phyloP scores from a whole-genome alignment of 2,329 filamentous ascomycete species.

The Metarhizium anisopliae region DNA sequence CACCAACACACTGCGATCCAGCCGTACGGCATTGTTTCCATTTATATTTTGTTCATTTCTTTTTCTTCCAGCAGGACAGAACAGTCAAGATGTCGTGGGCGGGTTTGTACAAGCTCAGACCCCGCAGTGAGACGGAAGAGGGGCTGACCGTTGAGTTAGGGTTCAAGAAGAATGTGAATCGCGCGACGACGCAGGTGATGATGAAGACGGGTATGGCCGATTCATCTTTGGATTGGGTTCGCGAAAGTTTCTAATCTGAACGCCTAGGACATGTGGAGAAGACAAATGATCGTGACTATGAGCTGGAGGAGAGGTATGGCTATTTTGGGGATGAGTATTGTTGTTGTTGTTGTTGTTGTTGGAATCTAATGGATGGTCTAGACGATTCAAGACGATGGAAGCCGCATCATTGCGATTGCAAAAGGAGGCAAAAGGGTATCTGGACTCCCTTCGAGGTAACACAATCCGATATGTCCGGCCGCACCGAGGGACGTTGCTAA shows the following conservation, averaged over 20 bases:
- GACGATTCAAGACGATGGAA: conserved; percentile 96
- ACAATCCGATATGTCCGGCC: not conserved
- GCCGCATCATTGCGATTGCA: conserved; percentile 84
- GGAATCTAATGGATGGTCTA: conserved; percentile 26
- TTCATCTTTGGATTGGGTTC: too few relatives aligned
- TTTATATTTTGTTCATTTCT: not conserved
- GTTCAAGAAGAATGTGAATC: conserved; percentile 87
- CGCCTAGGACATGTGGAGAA: conserved; percentile 82
- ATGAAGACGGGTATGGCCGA: conserved; percentile 79
- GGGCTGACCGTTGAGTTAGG: conserved; percentile 27
- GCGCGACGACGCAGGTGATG: conserved; percentile 98
- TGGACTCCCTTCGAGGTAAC: conserved; percentile 83
- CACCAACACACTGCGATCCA: not conserved
- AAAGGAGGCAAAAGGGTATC: conserved; percentile 96
- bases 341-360: too few relatives aligned
- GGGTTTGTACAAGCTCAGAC: conserved; percentile 34
- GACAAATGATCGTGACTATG: conserved; percentile 97
- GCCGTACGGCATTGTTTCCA: not conserved
- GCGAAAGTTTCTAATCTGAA: not conserved
- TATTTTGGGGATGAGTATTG: not conserved
- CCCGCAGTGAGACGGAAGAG: conserved; percentile 7
- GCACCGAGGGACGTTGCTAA: not conserved
- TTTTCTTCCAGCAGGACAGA: conserved; percentile 2
- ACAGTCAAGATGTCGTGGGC: conserved; percentile 57
- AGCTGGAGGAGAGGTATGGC: conserved; percentile 82